Evolutionary conservation across 202 grass and related monocot genomes (phyloP).

Genomic region (Miscanthus sacchariflorus): DNA sequence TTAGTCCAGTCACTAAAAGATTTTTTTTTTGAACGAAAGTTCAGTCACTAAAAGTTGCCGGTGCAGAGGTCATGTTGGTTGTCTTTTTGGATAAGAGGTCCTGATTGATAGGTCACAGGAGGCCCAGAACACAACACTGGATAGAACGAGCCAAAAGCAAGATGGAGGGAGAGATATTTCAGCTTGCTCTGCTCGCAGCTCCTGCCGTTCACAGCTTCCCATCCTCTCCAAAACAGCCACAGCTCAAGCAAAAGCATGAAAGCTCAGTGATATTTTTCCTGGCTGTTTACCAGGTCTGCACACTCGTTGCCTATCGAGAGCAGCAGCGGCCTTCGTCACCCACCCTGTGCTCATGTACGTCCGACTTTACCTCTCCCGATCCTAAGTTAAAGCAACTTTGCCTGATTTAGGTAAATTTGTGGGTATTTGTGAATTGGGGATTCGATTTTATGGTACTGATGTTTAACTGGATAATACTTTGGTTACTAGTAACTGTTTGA

Average conservation of each 20-base stretch:
- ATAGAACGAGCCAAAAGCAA: conserved; percentile 30
- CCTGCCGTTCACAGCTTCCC: conserved; percentile 2
- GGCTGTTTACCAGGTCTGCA: neutral
- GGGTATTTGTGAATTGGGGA: neutral
- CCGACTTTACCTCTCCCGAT: neutral
- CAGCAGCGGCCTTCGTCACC: neutral
- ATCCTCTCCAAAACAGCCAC: conserved; percentile 19
- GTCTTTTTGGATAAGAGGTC: conserved; percentile 40
- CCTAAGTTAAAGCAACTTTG: neutral
- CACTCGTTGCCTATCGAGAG: neutral
- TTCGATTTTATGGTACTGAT: neutral
- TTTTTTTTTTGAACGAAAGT: neutral
- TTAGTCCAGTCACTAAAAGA: neutral
- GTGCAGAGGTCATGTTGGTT: neutral
- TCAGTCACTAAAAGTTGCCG: neutral
- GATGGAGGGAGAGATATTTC: conserved; percentile 19
- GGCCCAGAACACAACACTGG: conserved; percentile 23
- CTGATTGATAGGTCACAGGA: conserved; percentile 22
- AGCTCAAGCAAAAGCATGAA: conserved; percentile 27
- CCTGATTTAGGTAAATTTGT: conserved; percentile 3
- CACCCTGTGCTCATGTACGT: conserved; percentile 39
- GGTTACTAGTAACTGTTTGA: neutral
- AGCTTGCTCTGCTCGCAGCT: conserved; percentile 12
- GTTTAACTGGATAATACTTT: neutral
- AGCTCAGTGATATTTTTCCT: conserved; percentile 22